These are phyloP conservation scores for Styphnolobium japonicum DNA, from an alignment of 306 rosid genomes.

Conservation along the genomic window DNA sequence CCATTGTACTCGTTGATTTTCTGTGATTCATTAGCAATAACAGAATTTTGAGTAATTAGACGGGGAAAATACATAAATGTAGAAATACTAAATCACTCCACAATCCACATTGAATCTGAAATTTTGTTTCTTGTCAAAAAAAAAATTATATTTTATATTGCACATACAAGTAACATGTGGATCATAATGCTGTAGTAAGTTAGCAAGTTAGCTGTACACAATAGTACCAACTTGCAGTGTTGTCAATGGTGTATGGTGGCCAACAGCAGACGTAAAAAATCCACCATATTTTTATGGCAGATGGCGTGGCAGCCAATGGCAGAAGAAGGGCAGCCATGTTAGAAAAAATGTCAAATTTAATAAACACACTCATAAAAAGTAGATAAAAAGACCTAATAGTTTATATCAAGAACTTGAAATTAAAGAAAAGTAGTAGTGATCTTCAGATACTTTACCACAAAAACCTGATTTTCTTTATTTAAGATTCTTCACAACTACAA, in stretches of 20 bases:
- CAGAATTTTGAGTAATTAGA: conserved; percentile 12
- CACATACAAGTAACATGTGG: background rate
- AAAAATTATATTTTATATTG: background rate
- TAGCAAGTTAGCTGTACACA: background rate
- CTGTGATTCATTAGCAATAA: conserved; percentile 43
- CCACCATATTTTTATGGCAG: background rate
- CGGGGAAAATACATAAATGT: background rate
- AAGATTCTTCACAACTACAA: background rate
- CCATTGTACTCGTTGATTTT: conserved; percentile 47
- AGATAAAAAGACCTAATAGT: background rate
- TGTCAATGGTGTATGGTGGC: background rate
- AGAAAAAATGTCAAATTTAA: background rate
- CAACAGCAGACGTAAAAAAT: background rate
- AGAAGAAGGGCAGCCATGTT: background rate
- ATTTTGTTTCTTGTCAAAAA: background rate
- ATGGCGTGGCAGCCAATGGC: background rate
- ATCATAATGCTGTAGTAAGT: background rate
- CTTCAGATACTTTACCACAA: background rate
- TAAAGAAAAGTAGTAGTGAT: background rate
- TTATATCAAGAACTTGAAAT: background rate
- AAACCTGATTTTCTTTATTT: background rate
- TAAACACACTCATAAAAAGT: background rate
- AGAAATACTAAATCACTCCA: background rate
- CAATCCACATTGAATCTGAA: background rate
- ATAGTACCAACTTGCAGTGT: background rate